Base-by-base conservation (phyloP, 768 basidiomycete species). In the Mycena galopus region DNA sequence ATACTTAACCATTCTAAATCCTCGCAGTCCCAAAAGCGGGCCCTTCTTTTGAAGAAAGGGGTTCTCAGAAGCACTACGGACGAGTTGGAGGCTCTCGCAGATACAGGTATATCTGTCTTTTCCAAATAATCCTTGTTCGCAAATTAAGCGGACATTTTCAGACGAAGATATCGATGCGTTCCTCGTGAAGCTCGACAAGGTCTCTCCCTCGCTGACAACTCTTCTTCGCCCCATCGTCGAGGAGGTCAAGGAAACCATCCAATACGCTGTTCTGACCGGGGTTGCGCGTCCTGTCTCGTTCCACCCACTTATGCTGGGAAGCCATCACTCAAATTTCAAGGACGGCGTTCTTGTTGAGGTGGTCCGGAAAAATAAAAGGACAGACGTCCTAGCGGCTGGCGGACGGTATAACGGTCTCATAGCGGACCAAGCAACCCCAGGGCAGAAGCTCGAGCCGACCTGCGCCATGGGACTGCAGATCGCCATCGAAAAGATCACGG, bases 361-460 rank as follows among this genome's bases (percentile, higher is more conserved):
- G 1, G 90, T 91, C 14, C 86, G 89, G 69, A 89, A 88, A 62
- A 89, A 85, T 74, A 94, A 92, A 78, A 87, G 87, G 23, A 82
- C 84, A 2, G 94, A 95, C 67, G 86, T 94, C 10, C 87, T 96
- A 23, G 95, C 94, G 33, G 89, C 88, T n/a, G 95, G 94, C 65
- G 95, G 95, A 76, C 87, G 94, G 94, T 94, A 66, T 71, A 94
- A 96, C 78, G 86, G 87, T 65, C 79, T 95, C 44, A 92, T 96
- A 66, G 71, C 84, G 17, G 86, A 88, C 10, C 92, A 91, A 77
- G 84, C 89, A 5, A 85, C 89, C 3, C 84, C 88, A 0, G 89
- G 91, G 75, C 81, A 87, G 27, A 88, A 88, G 63, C 71, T 80
- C 3, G 91, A 91, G 21, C 78, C 86, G 16, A 83, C 89, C 8